Evolutionary conservation across 2,329 filamentous ascomycete genomes (phyloP), one percentile per base, ranked within the genome.

Genomic region (Colletotrichum tanaceti): DNA sequence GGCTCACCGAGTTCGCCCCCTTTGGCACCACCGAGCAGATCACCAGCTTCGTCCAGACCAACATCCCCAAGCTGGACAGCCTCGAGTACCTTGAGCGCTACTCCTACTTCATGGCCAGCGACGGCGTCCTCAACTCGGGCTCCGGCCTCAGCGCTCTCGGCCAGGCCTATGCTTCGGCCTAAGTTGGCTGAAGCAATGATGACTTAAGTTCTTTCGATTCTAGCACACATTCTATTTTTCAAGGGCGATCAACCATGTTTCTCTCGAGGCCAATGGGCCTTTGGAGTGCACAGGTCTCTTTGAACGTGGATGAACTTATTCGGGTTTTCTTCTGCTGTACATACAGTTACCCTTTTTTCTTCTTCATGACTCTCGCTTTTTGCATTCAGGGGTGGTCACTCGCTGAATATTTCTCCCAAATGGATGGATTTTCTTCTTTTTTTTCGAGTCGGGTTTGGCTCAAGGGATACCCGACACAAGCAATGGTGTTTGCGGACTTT

Each of bases 1-100:
- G 86, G 86, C 79, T 91, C 64, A 90, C 88, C 64, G 89, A 91
- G 82, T 91, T 91, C 72, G 89, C 85, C 28, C 84, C 87, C 61
- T 75, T 78, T 41, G 84, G 82, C 66, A 78, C 77, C 60, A 79
- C 81, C 47, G 79, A 82, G 28, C 76, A 83, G 71, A 77, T 83
- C 70, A 77, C 76, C 71, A 70, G 70, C 43, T 90, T 89, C 82
- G 78, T 91, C 66, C 64, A 77, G 69, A 76, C 79, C 6, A 81
- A 86, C 72, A 81, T 86, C 38, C 73, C 82, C 67, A 75, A 80
- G 72, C 80, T 89, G 9, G 86, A 88, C 70, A 77, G 73, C 72
- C 83, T 82, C 73, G 74, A 76, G 60, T 87, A 84, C 75, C 82
- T 89, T 53, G 78, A 85, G 73, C 83, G 81, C 69, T 89, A 88